Base-by-base conservation (phyloP, 768 basidiomycete species). In the Thelephora ganbajun region DNA sequence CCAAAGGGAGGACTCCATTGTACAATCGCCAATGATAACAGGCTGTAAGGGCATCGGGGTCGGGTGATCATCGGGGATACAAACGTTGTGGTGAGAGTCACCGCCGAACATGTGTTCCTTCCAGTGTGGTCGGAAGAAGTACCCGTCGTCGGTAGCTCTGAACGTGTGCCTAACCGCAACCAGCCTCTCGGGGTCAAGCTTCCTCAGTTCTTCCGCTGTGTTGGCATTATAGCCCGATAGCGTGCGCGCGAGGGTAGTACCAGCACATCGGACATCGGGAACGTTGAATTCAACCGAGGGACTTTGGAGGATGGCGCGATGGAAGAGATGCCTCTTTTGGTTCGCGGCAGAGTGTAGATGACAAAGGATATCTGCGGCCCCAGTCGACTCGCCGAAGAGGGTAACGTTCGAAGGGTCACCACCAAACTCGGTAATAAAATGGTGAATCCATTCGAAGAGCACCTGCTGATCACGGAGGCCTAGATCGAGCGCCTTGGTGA, bases 271-370 rank as follows among this genome's bases (percentile, higher is more conserved):
- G 18, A 81, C 67, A 54, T 76, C 73, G 0, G 82, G 80, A 5
- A 83, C 61, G 50, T 69, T 76, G 48, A 72, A 67, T 19, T 86
- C 80, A 48, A 83, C 61, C 33, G 81, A 65, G 5, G 79, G 72
- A 46, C 79, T 83, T 58, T 88, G 85, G n/a, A 83, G 63, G 54
- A 88, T 81, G 9, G 81, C 79, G 11, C 83, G 83, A 49, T 76
- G 67, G 63, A 87, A 86, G 23, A 85, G 59, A 14, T 80, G 83
- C 2, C 62, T 58, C 2, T 61, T 60, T 34, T 78, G 70, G 62
- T 87, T 87, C 18, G 66, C 65, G 20, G 64, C 66, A 11, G 85
- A 88, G 50, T 82, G 70, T 11, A 88, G 50, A 43, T 65, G 63
- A 44, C 55, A 61, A 12, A 66, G 57, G 11, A 66, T 59, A 47